Evolutionary conservation across 148 eudicot species (phyloP), one percentile per base, ranked within the genome.

Genomic region (Chenopodium suecicum): DNA sequence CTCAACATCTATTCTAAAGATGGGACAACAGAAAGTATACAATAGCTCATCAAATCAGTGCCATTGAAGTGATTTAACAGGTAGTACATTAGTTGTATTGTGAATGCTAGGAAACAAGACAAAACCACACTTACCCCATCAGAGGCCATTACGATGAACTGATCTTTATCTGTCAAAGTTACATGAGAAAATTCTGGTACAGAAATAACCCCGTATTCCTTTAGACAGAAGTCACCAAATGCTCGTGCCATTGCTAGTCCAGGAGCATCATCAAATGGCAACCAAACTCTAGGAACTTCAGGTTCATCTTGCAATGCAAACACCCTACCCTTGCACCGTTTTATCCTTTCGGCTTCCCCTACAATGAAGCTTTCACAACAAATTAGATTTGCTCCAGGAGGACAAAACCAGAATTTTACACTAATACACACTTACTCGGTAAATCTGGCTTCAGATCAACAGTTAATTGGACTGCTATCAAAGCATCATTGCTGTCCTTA

Each of bases 161-260:
- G 91, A 84, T 97, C 99, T 70, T 83, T 82, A 4, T 97, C 97
- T 10, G 92, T 97, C 54, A 97, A 93, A n/a, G 73, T 81, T 80
- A 90, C 82, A 78, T 92, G 97, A 65, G 94, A 79, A 67, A 97
- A 89, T 82, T 97, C 99, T 27, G 98, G 99, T 74, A 94, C 89
- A 66, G 95, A 97, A 73, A 97, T 94, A 64, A 97, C 99, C 23
- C 99, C 99, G 83, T 92, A 97, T 58, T 97, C 98, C 89, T 97
- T 97, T 81, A 97, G 82, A 82, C 99, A 97, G 69, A 94, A 97
- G 80, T 97, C 99, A 54, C 99, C 99, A 84, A 97, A 97, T 80
- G 99, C 99, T 73, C 99, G 93, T 60, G 99, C 99, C 99, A 97
- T 97, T 76, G 99, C 99, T 83, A 97, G 86, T 76, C 99, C 98